Conservation (phyloP, 1,284 basidiomycete species). For the Ganoderma resinaceum region DNA sequence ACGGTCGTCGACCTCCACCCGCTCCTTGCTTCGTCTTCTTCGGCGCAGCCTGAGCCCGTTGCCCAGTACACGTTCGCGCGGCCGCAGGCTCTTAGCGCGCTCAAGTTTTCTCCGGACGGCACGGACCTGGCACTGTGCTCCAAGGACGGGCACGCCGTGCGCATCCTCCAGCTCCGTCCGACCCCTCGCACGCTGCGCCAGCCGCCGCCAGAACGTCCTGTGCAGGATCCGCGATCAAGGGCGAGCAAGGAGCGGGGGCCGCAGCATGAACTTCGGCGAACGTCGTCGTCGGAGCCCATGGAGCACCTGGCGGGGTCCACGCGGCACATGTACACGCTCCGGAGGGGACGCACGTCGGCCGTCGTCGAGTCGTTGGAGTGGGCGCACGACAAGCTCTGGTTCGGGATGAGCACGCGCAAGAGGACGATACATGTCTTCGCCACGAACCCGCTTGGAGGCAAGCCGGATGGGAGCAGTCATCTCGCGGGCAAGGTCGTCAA, state of each 20-base stretch:
- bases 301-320: slow-evolving; percentile 42
- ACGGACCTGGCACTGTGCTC: slow-evolving; percentile 63
- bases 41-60: slow-evolving; percentile 42
- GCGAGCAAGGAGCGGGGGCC: not conserved
- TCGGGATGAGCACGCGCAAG: slow-evolving; percentile 71
- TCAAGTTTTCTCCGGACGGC: slow-evolving; percentile 69
- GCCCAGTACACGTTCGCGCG: slow-evolving; percentile 56
- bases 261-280: not conserved
- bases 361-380: slow-evolving; percentile 65
- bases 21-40: slow-evolving; percentile 36
- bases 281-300: slow-evolving; percentile 2
- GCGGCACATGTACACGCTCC: slow-evolving; percentile 74
- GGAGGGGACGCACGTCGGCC: slow-evolving; percentile 75
- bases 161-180: slow-evolving; percentile 61
- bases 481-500: slow-evolving; percentile 65
- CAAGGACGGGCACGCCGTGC: slow-evolving; percentile 65
- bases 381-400: slow-evolving; percentile 72
- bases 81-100: slow-evolving; percentile 55
- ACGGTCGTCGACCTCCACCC: slow-evolving; percentile 62
- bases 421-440: slow-evolving; percentile 79
- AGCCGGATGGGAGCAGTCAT: slow-evolving; percentile 70
- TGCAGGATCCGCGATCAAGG: not conserved
- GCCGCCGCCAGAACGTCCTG: slow-evolving; percentile 12
- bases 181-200: slow-evolving; percentile 36
- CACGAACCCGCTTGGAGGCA: slow-evolving; percentile 78